A percentile compares a stretch with the other conserved stretches of the same genome.
Evolutionary conservation across 768 basidiomycete genomes (phyloP).

Genomic region (Naganishia vaughanmartiniae): DNA sequence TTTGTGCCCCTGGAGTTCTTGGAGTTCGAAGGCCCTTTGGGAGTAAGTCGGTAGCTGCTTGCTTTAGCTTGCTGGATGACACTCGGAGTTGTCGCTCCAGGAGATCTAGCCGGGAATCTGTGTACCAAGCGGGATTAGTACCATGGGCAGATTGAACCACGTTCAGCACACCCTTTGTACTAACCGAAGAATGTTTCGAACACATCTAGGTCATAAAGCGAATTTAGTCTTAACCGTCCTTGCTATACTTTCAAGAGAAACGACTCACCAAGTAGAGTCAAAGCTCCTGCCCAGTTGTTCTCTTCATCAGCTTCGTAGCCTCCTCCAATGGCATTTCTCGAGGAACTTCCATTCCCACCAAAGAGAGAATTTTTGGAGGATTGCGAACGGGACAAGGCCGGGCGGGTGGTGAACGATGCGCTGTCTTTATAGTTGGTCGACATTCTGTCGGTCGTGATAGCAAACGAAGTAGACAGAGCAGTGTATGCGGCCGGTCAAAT

Average conservation of each 20-base stretch:
- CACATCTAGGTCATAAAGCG: slow-evolving; percentile 62
- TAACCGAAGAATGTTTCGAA: slow-evolving; percentile 79
- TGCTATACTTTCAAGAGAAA: neutral
- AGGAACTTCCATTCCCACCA: neutral
- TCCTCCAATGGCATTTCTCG: slow-evolving; percentile 15
- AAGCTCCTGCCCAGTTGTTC: slow-evolving; percentile 65
- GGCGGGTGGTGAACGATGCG: neutral
- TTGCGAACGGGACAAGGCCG: slow-evolving; percentile 2
- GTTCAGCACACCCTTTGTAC: neutral
- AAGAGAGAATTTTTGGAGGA: slow-evolving; percentile 7
- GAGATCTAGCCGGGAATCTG: slow-evolving; percentile 66
- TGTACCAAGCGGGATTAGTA: neutral
- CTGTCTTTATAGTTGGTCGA: slow-evolving; percentile 2
- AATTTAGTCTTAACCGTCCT: neutral
- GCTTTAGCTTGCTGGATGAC: slow-evolving; percentile 77
- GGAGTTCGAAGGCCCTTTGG: slow-evolving; percentile 59
- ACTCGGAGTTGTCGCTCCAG: slow-evolving; percentile 75
- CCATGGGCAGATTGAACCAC: neutral
- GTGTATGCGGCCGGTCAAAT: no score
- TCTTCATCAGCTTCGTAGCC: slow-evolving; percentile 33
- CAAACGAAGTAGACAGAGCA: no score
- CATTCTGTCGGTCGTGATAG: neutral
- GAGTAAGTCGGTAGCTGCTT: slow-evolving; percentile 72
- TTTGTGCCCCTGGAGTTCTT: slow-evolving; percentile 27
- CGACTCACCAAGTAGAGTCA: slow-evolving; percentile 74